These are phyloP conservation scores for Bruguiera sexangula DNA, from an alignment of 345 rosid genomes.

Conservation along the genomic window DNA sequence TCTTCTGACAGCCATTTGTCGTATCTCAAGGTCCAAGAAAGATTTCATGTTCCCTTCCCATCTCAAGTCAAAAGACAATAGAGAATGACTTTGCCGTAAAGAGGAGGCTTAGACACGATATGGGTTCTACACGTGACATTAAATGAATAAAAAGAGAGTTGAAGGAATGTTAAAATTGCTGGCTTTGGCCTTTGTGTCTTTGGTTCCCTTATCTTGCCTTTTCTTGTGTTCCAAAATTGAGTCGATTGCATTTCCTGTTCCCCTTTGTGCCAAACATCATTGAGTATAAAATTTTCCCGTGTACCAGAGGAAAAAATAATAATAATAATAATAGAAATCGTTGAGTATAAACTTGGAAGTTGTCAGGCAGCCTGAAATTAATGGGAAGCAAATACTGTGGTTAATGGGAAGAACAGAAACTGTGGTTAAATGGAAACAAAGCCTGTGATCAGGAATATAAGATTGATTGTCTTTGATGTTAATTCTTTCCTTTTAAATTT, in stretches of 20 bases:
- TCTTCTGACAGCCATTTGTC: constrained; percentile 12
- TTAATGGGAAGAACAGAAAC: too few relatives aligned
- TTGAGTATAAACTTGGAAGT: neutral
- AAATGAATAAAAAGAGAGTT: neutral
- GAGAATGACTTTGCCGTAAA: neutral
- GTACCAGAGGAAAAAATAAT: too few relatives aligned
- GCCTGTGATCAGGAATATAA: too few relatives aligned
- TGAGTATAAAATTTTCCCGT: too few relatives aligned
- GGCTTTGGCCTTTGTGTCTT: constrained; percentile 20
- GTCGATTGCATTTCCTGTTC: constrained; percentile 31
- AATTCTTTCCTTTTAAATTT: too few relatives aligned
- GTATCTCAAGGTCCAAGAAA: constrained; percentile 46
- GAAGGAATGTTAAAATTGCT: neutral
- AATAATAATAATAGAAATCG: neutral
- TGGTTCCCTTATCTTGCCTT: constrained; percentile 23
- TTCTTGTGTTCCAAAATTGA: constrained; percentile 49
- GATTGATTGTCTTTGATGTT: too few relatives aligned
- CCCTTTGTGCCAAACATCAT: neutral
- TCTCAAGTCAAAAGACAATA: constrained; percentile 8
- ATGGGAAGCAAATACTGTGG: too few relatives aligned
- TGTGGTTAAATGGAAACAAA: too few relatives aligned
- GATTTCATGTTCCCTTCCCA: constrained; percentile 39
- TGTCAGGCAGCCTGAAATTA: neutral
- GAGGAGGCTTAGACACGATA: constrained; percentile 10
- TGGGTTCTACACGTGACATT: constrained; percentile 36